These are phyloP conservation scores for Sisymbrium irio DNA, from an alignment of 345 rosid genomes.

Conservation along the genomic window DNA sequence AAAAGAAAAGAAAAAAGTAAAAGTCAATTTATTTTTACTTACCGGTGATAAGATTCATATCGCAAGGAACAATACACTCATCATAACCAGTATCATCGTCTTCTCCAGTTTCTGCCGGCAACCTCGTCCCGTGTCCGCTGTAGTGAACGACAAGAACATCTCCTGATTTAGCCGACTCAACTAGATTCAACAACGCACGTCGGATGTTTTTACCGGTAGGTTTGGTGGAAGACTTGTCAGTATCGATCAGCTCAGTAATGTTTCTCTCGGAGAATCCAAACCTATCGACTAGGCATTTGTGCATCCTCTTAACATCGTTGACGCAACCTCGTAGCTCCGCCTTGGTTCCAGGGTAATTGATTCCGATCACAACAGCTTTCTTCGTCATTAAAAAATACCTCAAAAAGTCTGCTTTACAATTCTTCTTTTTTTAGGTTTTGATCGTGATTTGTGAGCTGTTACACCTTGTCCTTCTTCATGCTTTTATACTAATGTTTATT, in stretches of 20 bases:
- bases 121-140: conserved; percentile 97
- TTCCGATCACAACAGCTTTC: conserved; percentile 78
- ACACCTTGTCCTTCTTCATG: neutral
- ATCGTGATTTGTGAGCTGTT: conserved; percentile 22
- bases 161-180: conserved; percentile 55
- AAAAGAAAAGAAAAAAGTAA: too few relatives aligned
- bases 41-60: conserved; percentile 96
- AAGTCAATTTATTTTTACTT: neutral
- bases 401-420: neutral
- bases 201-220: conserved; percentile 87
- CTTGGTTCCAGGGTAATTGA: conserved; percentile 79
- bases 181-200: conserved; percentile 48
- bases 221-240: conserved; percentile 53
- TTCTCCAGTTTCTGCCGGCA: conserved; percentile 95
- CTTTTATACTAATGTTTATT: neutral
- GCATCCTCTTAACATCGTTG: conserved; percentile 74
- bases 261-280: conserved; percentile 65
- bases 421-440: neutral
- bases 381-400: conserved; percentile 45
- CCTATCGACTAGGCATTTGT: conserved; percentile 56
- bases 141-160: conserved; percentile 78
- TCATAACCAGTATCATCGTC: conserved; percentile 94
- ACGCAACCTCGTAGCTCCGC: conserved; percentile 90
- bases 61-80: conserved; percentile 93
- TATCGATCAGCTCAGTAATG: conserved; percentile 67